Conservation (phyloP, 2,329 filamentous ascomycete genomes). For the Phialophora tarda region DNA sequence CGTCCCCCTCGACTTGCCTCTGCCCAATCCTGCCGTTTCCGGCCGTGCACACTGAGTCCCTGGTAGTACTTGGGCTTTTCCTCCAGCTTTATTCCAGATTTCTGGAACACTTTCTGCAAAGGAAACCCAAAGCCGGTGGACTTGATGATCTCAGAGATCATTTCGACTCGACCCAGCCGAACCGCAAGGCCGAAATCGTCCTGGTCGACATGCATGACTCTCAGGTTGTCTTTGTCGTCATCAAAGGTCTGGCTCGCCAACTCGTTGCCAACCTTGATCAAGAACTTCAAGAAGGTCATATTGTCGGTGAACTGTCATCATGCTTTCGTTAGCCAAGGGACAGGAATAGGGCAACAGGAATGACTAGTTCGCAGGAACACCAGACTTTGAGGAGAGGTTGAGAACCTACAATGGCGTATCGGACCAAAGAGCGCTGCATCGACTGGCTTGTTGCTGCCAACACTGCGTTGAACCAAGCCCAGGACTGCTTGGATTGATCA, state of each 20-base stretch:
- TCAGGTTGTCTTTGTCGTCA: constrained; percentile 14
- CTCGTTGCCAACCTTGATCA: constrained; percentile 62
- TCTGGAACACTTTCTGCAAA: constrained; percentile 68
- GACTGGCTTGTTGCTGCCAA: constrained; percentile 8
- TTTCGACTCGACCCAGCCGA: constrained; percentile 56
- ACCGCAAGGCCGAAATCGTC: constrained; percentile 52
- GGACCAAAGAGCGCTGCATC: constrained; percentile 42
- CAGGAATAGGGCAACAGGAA: neutral
- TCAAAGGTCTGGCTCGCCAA: constrained; percentile 49
- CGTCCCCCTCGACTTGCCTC: constrained; percentile 60
- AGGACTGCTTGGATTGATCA: constrained; percentile 21
- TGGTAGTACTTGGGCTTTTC: constrained; percentile 75
- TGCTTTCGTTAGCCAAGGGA: neutral
- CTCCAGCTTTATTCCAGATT: constrained; percentile 66
- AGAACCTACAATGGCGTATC: constrained; percentile 51
- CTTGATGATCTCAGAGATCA: constrained; percentile 69
- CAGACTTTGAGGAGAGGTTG: neutral
- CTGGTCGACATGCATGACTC: constrained; percentile 39
- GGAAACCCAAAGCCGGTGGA: constrained; percentile 71
- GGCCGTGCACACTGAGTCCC: constrained; percentile 75
- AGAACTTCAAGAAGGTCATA: constrained; percentile 58
- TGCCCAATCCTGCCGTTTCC: constrained; percentile 77
- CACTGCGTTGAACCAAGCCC: constrained; percentile 34
- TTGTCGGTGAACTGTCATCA: constrained; percentile 55
- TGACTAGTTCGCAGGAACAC: neutral